phyloP scores from a whole-genome alignment of 768 basidiomycete genomes.

The Tephrocybe sp. region DNA sequence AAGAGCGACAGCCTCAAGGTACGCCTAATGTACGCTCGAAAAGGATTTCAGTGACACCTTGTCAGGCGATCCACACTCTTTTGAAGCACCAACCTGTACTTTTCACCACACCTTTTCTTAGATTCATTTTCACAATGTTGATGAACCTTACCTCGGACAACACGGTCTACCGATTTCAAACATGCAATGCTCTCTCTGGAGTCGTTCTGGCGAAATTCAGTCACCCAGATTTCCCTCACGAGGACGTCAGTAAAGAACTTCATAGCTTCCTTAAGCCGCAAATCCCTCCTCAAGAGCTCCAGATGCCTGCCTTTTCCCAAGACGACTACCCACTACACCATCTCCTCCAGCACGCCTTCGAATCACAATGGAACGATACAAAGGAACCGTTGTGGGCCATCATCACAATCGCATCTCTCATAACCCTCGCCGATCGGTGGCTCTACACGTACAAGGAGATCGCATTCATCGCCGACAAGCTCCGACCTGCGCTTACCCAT shows the following conservation, averaged over 20 bases:
- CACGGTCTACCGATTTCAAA: slow-evolving; percentile 41
- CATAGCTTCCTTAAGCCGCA: slow-evolving; percentile 27
- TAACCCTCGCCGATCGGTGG: slow-evolving; percentile 43
- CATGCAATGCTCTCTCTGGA: slow-evolving; percentile 57
- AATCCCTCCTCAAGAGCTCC: slow-evolving; percentile 6
- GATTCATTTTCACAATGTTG: slow-evolving; percentile 44
- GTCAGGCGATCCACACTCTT: slow-evolving; percentile 35
- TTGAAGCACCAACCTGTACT: slow-evolving; percentile 40
- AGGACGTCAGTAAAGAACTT: slow-evolving; percentile 25
- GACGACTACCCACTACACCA: slow-evolving; percentile 21
- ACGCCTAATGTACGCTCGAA: not conserved
- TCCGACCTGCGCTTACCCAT: slow-evolving; percentile 33
- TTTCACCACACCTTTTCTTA: slow-evolving; percentile 49
- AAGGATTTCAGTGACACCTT: too few species aligned
- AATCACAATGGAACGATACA: slow-evolving; percentile 20
- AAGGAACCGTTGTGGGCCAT: slow-evolving; percentile 44
- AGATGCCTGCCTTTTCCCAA: not conserved
- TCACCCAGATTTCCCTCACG: slow-evolving; percentile 20
- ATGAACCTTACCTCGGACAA: slow-evolving; percentile 28
- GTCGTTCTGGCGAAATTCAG: slow-evolving; percentile 45
- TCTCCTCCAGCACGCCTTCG: slow-evolving; percentile 28
- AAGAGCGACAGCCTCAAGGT: slow-evolving; percentile 35
- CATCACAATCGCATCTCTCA: slow-evolving; percentile 42
- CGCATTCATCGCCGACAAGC: slow-evolving; percentile 35
- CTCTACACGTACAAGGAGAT: slow-evolving; percentile 42